Percentiles rank a stretch among this genome's conserved stretches.
These are phyloP conservation scores for Phaseolus coccineus DNA, from an alignment of 331 rosid species.

Conservation along the genomic window DNA sequence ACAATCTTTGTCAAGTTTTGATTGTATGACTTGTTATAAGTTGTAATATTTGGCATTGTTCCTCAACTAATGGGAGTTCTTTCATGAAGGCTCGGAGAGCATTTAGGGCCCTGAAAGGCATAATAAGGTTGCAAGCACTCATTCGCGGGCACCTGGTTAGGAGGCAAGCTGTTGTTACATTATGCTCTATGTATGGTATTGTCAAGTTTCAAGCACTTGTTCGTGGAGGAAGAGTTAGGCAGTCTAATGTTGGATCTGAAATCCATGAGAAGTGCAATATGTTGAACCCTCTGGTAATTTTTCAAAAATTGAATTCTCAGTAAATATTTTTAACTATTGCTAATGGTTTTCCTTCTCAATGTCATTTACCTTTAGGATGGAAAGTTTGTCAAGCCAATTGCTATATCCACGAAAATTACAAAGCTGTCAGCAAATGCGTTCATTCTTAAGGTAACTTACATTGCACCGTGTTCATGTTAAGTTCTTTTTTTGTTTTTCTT, in stretches of 20 bases:
- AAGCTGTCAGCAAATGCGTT: slow-evolving; percentile 70
- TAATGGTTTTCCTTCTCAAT: slow-evolving; percentile 35
- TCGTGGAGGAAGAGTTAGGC: slow-evolving; percentile 81
- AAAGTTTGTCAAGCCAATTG: slow-evolving; percentile 53
- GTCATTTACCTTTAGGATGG: slow-evolving; percentile 61
- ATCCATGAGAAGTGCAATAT: slow-evolving; percentile 63
- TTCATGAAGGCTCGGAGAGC: slow-evolving; percentile 96
- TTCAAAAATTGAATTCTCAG: slow-evolving; percentile 23
- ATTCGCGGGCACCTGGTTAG: slow-evolving; percentile 98
- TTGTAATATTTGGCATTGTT: slow-evolving; percentile 38
- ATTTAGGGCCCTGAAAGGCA: slow-evolving; percentile 91
- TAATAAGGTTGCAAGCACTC: slow-evolving; percentile 98
- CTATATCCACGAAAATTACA: slow-evolving; percentile 55
- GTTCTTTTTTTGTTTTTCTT: background rate
- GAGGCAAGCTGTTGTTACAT: slow-evolving; percentile 92
- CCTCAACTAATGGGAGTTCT: slow-evolving; percentile 45
- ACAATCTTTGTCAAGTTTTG: slow-evolving; percentile 25
- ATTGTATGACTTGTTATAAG: slow-evolving; percentile 26
- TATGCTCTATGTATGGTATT: slow-evolving; percentile 78
- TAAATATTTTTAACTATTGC: slow-evolving; percentile 26
- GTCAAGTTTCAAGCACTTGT: slow-evolving; percentile 85
- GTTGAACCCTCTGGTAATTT: slow-evolving; percentile 58
- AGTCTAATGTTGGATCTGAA: slow-evolving; percentile 66
- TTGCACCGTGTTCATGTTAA: slow-evolving; percentile 18
- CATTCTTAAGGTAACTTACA: slow-evolving; percentile 65